phyloP scores from a whole-genome alignment of 192 early-diverging fungal genomes.

The Diversispora epigaea region DNA sequence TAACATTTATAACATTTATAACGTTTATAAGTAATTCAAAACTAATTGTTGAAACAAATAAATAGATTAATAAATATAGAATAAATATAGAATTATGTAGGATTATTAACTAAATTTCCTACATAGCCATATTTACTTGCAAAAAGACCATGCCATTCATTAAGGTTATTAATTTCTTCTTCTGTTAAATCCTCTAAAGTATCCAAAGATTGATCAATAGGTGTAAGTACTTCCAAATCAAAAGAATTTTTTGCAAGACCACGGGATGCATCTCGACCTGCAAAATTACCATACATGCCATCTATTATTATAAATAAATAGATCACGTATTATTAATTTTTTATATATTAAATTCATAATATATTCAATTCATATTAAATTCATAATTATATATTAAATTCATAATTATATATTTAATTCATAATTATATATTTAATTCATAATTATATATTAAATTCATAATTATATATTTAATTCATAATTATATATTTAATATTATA shows the following conservation, averaged over 20 bases:
- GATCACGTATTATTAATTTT: neutral
- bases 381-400: too few species aligned
- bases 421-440: too few species aligned
- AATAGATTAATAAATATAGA: too few species aligned
- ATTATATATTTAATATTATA: too few species aligned
- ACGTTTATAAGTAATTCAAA: too few species aligned
- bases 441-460: too few species aligned
- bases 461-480: too few species aligned
- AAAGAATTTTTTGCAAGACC: constrained; percentile 89
- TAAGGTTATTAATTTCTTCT: constrained; percentile 71
- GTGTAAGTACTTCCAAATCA: constrained; percentile 68
- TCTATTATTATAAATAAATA: constrained; percentile 41
- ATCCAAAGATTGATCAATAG: constrained; percentile 75
- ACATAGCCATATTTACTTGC: constrained; percentile 74
- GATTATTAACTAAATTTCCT: constrained; percentile 57
- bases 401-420: too few species aligned
- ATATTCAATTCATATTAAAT: too few species aligned
- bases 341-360: too few species aligned
- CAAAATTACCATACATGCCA: constrained; percentile 95
- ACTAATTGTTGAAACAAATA: too few species aligned
- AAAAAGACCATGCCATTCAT: constrained; percentile 83
- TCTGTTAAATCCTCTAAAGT: constrained; percentile 70
- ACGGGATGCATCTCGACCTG: constrained; percentile 93
- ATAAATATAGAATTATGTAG: neutral
- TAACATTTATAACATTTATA: too few species aligned